These are phyloP conservation scores for Chrysanthemum lavandulifolium DNA, from an alignment of 129 eudicot genomes.

Conservation along the genomic window DNA sequence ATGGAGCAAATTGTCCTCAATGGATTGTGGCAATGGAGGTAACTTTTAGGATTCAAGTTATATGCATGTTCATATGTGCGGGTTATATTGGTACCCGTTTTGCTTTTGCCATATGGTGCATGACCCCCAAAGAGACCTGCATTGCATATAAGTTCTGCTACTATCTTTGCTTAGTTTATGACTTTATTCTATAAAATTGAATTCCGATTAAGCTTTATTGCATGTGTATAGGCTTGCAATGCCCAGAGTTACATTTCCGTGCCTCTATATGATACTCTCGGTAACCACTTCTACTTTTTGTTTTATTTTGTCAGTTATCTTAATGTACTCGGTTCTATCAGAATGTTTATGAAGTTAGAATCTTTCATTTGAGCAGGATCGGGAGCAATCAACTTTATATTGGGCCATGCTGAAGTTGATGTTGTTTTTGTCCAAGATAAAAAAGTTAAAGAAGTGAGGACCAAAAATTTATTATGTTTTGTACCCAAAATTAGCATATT, in stretches of 20 bases:
- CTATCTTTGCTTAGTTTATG: no score
- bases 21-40: conserved; percentile 99
- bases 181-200: no score
- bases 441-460: conserved; percentile 83
- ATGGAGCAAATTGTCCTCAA: conserved; percentile 95
- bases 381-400: conserved; percentile 77
- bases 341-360: conserved; percentile 1
- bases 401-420: conserved; percentile 95
- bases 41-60: conserved; percentile 1
- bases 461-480: neutral
- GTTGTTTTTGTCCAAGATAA: conserved; percentile 75
- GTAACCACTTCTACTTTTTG: conserved; percentile 45
- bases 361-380: conserved; percentile 48
- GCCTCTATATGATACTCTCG: conserved; percentile 96
- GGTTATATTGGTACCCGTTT: no score
- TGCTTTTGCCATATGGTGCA: no score
- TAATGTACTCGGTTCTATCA: neutral
- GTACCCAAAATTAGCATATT: conserved; percentile 7
- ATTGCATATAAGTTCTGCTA: no score
- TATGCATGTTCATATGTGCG: no score
- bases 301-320: neutral
- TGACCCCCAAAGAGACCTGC: no score
- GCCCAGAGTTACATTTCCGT: conserved; percentile 85
- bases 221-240: conserved; percentile 69
- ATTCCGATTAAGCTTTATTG: neutral